Conservation (phyloP, 2,329 filamentous ascomycete genomes). For the Ilyonectria robusta region DNA sequence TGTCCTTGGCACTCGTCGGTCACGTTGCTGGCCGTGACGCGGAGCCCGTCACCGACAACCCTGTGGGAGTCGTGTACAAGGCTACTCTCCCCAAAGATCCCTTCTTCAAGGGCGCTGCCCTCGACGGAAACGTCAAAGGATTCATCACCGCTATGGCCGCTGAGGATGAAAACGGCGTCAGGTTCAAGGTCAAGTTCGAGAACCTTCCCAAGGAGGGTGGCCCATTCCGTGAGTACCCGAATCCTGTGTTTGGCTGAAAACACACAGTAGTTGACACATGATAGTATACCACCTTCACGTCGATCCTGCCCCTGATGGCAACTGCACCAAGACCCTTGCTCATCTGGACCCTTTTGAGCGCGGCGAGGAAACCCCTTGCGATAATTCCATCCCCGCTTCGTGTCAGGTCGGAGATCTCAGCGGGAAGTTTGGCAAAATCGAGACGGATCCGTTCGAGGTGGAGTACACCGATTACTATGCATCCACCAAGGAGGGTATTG, state of each 20-base stretch:
- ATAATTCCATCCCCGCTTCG: constrained; percentile 67
- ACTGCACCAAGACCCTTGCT: constrained; percentile 77
- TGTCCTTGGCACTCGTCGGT: constrained; percentile 49
- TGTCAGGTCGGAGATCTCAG: constrained; percentile 85
- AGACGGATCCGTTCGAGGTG: constrained; percentile 62
- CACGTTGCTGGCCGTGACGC: constrained; percentile 60
- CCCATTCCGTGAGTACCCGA: constrained; percentile 68
- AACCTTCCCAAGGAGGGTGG: constrained; percentile 71
- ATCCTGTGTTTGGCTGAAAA: background rate
- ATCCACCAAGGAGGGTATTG: constrained; percentile 65
- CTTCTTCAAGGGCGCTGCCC: constrained; percentile 64
- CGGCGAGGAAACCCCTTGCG: constrained; percentile 73
- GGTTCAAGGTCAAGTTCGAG: constrained; percentile 68
- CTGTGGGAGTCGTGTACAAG: constrained; percentile 65
- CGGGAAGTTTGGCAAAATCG: constrained; percentile 79
- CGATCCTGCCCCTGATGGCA: constrained; percentile 75
- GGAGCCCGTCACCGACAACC: constrained; percentile 68
- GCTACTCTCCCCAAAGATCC: constrained; percentile 68
- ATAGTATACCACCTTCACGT: constrained; percentile 82
- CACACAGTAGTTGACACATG: constrained; percentile 21
- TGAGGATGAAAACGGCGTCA: constrained; percentile 67
- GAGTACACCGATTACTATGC: constrained; percentile 71
- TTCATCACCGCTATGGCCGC: constrained; percentile 62
- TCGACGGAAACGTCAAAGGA: constrained; percentile 69
- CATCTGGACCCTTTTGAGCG: constrained; percentile 81